Base-by-base conservation (phyloP, 2,329 filamentous ascomycete species). In the Arthrobotrys sphaeroides region DNA sequence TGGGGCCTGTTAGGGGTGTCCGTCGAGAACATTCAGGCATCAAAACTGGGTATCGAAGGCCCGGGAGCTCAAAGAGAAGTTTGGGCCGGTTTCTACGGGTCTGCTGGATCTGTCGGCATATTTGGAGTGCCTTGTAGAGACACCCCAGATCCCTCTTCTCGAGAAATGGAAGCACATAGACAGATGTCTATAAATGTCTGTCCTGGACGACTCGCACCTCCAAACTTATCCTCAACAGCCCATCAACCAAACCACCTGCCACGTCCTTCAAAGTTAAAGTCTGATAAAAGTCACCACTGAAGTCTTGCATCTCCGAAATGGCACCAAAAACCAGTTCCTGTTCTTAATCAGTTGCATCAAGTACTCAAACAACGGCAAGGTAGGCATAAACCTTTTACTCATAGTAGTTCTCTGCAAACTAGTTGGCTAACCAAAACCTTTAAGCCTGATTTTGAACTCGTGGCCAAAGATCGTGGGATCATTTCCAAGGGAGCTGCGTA, bases 391-490 rank as follows among this genome's bases (percentile, higher is more conserved):
- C 0, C 4, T 13, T 16, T 1, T 9, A 5, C 31, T 6, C 3
- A 16, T 12, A 43, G 33, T 28, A 40, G 33, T 16, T 38, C n/a
- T n/a, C n/a, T n/a, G n/a, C n/a, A 16, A 13, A 24, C 22, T 31
- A 18, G 31, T 18, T 13, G 4, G 31, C 31, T 26, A 47, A 26
- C 57, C 36, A 16, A 5, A 4, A 33, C 26, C 12, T 38, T 24
- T 20, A 40, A 74, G 69, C 69, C 69, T 7, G 62, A 74, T 47
- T 74, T 74, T 16, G 38, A 55, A 5, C 69, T 67, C 22, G 69
- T 74, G 31, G 62, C 69, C 3, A 26, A 67, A 16, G 69, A 74
- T n/a, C 69, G 61, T 40, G 70, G 70, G 6, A 74, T 66, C n/a
- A 36, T 74, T 18, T 57, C 36, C 31, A 55, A 53, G 43, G 47